Evolutionary conservation across 2,329 filamentous ascomycete species (phyloP).

Genomic region (Chrysoporthe puriensis): DNA sequence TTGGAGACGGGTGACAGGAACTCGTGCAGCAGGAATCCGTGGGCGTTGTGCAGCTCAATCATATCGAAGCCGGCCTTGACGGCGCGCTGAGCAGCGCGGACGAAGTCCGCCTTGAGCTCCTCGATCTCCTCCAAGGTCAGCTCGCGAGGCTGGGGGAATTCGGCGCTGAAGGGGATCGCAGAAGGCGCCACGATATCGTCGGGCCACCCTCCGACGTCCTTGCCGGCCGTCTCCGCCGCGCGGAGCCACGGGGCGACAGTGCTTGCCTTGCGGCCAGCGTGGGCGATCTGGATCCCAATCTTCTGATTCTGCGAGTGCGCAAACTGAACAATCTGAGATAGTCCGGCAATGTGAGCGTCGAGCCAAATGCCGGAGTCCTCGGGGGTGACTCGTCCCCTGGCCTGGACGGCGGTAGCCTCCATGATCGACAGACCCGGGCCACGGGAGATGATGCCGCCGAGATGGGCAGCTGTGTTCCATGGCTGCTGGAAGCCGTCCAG

Average conservation of each 20-base stretch:
- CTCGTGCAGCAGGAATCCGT: constrained; percentile 74
- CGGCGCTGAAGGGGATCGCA: constrained; percentile 35
- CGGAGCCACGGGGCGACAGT: constrained; percentile 60
- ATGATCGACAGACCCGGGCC: constrained; percentile 40
- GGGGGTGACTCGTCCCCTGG: constrained; percentile 42
- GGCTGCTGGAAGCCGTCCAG: constrained; percentile 46
- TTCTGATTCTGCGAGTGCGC: constrained; percentile 60
- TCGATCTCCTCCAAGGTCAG: constrained; percentile 70
- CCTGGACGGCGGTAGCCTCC: constrained; percentile 38
- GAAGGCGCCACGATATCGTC: constrained; percentile 42
- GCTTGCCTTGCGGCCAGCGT: constrained; percentile 65
- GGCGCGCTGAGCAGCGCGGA: constrained; percentile 55
- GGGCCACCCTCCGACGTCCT: constrained; percentile 49
- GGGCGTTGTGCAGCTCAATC: constrained; percentile 75
- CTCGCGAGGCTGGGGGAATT: constrained; percentile 51
- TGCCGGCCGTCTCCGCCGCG: constrained; percentile 50
- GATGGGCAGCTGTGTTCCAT: constrained; percentile 47
- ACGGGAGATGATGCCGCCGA: constrained; percentile 42
- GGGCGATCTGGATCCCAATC: constrained; percentile 71
- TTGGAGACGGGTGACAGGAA: constrained; percentile 76
- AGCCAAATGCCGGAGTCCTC: constrained; percentile 42
- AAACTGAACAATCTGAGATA: constrained; percentile 44
- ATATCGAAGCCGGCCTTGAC: constrained; percentile 68
- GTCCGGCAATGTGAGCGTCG: constrained; percentile 41
- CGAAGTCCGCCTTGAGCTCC: constrained; percentile 63